Percentiles rank a stretch among this genome's conserved stretches.
phyloP scores from a whole-genome alignment of 208 protist genomes.

The Trypanosomatidae sp. region DNA sequence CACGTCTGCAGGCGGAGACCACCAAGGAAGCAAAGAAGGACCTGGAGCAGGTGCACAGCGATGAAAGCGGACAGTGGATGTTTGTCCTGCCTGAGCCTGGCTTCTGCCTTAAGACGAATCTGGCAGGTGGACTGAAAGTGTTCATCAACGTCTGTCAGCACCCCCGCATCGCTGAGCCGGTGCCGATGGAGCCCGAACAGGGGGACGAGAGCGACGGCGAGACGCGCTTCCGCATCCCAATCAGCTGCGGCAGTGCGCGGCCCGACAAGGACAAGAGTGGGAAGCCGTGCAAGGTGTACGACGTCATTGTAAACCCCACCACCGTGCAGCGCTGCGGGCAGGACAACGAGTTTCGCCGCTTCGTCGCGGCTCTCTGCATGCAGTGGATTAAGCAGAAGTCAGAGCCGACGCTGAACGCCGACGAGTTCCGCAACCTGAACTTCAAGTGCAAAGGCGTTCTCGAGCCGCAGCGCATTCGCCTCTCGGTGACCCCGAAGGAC shows the following conservation, averaged over 20 bases:
- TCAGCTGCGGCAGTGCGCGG: conserved; percentile 87
- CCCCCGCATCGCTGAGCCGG: conserved; percentile 82
- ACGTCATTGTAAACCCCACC: conserved; percentile 87
- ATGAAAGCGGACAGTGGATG: conserved; percentile 91
- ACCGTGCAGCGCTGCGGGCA: conserved; percentile 69
- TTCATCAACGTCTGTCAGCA: conserved; percentile 92
- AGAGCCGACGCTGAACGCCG: conserved; percentile 84
- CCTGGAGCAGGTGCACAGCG: conserved; percentile 82
- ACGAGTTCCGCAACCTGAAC: conserved; percentile 88
- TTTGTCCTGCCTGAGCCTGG: conserved; percentile 77
- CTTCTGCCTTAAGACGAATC: conserved; percentile 86
- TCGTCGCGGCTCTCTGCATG: conserved; percentile 90
- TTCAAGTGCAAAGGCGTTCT: conserved; percentile 87
- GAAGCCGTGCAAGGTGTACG: conserved; percentile 88
- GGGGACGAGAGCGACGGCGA: conserved; percentile 30
- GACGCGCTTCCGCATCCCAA: conserved; percentile 78
- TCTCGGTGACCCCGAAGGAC: conserved; percentile 42
- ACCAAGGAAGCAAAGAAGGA: conserved; percentile 60
- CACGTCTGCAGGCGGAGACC: conserved; percentile 61
- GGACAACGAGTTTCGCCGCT: conserved; percentile 84
- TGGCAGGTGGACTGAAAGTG: conserved; percentile 66
- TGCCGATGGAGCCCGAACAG: conserved; percentile 55
- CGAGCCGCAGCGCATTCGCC: conserved; percentile 86
- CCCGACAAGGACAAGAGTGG: conserved; percentile 83
- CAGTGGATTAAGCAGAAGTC: conserved; percentile 91